Evolutionary conservation across 768 basidiomycete species (phyloP).

Genomic region (Rhizopogon rudus): DNA sequence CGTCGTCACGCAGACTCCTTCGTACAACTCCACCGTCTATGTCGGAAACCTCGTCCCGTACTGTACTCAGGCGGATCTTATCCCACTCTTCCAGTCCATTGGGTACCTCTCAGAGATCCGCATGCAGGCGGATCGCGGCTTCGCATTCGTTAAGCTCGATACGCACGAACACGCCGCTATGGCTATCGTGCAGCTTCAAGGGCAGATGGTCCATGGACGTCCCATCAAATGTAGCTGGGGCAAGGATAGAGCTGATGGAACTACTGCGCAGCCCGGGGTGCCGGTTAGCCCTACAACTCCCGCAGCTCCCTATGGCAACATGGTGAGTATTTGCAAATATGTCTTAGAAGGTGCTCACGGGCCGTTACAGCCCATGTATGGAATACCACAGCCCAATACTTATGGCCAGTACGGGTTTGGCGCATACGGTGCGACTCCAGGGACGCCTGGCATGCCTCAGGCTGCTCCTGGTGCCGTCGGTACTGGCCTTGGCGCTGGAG

Average conservation of each 20-base stretch:
- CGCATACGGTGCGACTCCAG: constrained; percentile 52
- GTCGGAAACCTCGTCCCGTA: constrained; percentile 98
- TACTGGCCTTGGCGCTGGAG: constrained; percentile 49
- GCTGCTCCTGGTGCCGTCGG: constrained; percentile 51
- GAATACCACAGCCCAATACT: constrained; percentile 77
- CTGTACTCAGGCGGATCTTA: constrained; percentile 95
- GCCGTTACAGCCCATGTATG: constrained; percentile 71
- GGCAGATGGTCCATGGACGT: constrained; percentile 94
- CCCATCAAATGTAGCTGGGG: constrained; percentile 99
- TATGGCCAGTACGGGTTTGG: constrained; percentile 76
- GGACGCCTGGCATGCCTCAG: constrained; percentile 46
- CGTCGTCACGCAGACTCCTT: constrained; percentile 90
- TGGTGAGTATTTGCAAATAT: constrained; percentile 43
- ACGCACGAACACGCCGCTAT: constrained; percentile 97
- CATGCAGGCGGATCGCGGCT: constrained; percentile 98
- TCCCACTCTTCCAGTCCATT: constrained; percentile 97
- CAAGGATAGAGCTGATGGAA: constrained; percentile 84
- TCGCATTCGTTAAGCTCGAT: constrained; percentile 98
- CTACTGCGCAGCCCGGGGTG: constrained; percentile 40
- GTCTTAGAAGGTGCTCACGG: constrained; percentile 5
- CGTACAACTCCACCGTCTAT: constrained; percentile 95
- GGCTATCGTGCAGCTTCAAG: constrained; percentile 96
- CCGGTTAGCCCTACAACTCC: constrained; percentile 61
- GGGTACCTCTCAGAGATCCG: constrained; percentile 98
- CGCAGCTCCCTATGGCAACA: constrained; percentile 65